Evolutionary conservation across 2,329 filamentous ascomycete species (phyloP).

Genomic region (Alternaria arbusti): DNA sequence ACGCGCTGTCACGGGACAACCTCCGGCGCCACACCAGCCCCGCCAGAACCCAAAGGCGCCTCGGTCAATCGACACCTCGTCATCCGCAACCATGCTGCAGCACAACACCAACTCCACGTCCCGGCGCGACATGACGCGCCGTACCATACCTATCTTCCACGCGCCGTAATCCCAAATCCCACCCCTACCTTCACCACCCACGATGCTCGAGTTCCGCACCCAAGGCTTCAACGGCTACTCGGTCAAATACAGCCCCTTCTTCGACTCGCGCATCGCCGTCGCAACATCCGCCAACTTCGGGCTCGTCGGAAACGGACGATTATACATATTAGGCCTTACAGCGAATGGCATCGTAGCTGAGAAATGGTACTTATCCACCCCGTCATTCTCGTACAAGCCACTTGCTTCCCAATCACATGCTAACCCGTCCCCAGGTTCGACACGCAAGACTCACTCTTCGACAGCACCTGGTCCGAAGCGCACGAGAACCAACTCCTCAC

Average conservation of each 20-base stretch:
- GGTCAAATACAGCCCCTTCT: constrained; percentile 98
- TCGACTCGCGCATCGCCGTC: constrained; percentile 91
- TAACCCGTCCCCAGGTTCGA: constrained; percentile 70
- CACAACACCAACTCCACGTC: constrained; percentile 19
- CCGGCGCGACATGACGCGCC: constrained; percentile 25
- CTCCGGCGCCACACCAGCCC: constrained; percentile 15
- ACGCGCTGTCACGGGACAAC: constrained; percentile 27
- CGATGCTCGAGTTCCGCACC: constrained; percentile 93
- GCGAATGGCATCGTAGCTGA: constrained; percentile 82
- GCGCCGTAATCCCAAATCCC: constrained; percentile 14
- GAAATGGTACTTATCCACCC: too few species aligned
- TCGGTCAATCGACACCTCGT: constrained; percentile 28
- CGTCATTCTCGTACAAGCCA: too few species aligned
- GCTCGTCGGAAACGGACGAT: constrained; percentile 90
- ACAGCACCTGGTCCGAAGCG: constrained; percentile 92
- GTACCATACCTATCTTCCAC: constrained; percentile 4
- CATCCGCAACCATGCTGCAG: constrained; percentile 25
- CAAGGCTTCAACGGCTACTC: constrained; percentile 94
- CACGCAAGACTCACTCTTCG: constrained; percentile 96
- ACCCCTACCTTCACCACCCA: constrained; percentile 16
- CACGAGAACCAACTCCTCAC: constrained; percentile 94
- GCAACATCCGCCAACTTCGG: constrained; percentile 94
- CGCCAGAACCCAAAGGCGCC: constrained; percentile 22
- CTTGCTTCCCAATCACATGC: too few species aligned
- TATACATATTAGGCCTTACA: constrained; percentile 84